Conservation (phyloP, 2,329 filamentous ascomycete genomes). For the Venturia asperata region DNA sequence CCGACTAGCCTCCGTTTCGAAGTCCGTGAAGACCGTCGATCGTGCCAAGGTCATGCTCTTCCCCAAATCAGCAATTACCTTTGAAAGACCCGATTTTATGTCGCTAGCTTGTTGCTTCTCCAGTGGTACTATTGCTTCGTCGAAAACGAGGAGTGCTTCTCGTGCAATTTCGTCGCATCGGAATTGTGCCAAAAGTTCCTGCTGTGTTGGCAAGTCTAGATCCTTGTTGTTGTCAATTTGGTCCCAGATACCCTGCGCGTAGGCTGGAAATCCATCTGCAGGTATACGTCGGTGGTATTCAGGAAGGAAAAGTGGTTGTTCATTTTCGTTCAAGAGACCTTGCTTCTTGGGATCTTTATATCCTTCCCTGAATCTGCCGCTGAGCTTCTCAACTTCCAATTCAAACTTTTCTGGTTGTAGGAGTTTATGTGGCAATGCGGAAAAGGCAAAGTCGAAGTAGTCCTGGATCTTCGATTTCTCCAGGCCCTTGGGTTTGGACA, state of each 20-base stretch:
- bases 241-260: constrained; percentile 92
- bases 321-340: constrained; percentile 60
- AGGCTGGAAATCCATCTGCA: constrained; percentile 91
- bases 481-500: constrained; percentile 83
- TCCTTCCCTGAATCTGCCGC: constrained; percentile 73
- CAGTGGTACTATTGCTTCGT: constrained; percentile 70
- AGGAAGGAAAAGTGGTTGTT: constrained; percentile 76
- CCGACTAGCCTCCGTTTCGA: constrained; percentile 81
- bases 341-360: constrained; percentile 61
- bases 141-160: constrained; percentile 79
- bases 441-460: constrained; percentile 98
- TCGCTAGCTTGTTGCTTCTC: constrained; percentile 72
- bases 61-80: constrained; percentile 70
- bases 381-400: constrained; percentile 69
- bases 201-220: constrained; percentile 89
- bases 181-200: constrained; percentile 94
- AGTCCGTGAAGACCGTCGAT: constrained; percentile 67
- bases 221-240: constrained; percentile 99
- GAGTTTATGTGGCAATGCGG: constrained; percentile 92
- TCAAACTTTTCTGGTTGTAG: constrained; percentile 89
- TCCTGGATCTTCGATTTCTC: constrained; percentile 88
- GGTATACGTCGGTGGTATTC: constrained; percentile 95
- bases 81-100: constrained; percentile 61
- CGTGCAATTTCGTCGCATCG: constrained; percentile 93
- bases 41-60: constrained; percentile 64